phyloP scores from a whole-genome alignment of 768 basidiomycete species.

The Boletellus sp. region DNA sequence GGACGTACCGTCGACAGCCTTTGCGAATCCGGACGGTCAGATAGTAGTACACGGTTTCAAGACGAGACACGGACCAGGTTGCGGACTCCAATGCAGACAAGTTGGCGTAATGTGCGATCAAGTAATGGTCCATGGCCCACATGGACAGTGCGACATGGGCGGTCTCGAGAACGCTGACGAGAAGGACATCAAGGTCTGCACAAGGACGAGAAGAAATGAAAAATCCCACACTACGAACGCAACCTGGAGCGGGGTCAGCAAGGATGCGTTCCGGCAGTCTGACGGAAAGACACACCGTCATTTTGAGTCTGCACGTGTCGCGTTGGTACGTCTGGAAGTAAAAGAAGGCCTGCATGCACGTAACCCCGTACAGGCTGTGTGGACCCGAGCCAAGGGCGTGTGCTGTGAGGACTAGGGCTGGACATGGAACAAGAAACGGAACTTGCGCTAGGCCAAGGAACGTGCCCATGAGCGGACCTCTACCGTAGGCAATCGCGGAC shows the following conservation, averaged over 20 bases:
- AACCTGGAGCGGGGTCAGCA: conserved; percentile 14
- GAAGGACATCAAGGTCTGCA: neutral
- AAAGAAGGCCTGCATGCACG: conserved; percentile 27
- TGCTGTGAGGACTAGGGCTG: conserved; percentile 1
- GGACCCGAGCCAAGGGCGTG: neutral
- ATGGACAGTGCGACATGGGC: conserved; percentile 22
- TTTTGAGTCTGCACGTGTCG: conserved; percentile 18
- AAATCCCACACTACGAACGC: conserved; percentile 17
- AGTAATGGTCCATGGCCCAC: conserved; percentile 23
- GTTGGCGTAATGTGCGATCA: conserved; percentile 20
- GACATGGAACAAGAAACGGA: too few species aligned
- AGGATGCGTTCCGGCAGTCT: neutral
- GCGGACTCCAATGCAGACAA: conserved; percentile 3
- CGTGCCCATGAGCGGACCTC: conserved; percentile 28
- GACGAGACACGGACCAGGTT: conserved; percentile 19
- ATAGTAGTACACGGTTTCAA: neutral
- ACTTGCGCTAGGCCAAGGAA: conserved; percentile 23
- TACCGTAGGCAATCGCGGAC: conserved; percentile 10
- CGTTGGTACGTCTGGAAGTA: conserved; percentile 25
- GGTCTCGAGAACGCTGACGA: conserved; percentile 19
- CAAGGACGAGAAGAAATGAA: neutral
- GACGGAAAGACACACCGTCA: conserved; percentile 13
- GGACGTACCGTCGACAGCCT: conserved; percentile 20
- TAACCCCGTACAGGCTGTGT: conserved; percentile 26
- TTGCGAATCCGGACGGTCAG: neutral